Evolutionary conservation across 371 early-diverging fungal genomes (phyloP).

Genomic region (Mucor circinelloides): DNA sequence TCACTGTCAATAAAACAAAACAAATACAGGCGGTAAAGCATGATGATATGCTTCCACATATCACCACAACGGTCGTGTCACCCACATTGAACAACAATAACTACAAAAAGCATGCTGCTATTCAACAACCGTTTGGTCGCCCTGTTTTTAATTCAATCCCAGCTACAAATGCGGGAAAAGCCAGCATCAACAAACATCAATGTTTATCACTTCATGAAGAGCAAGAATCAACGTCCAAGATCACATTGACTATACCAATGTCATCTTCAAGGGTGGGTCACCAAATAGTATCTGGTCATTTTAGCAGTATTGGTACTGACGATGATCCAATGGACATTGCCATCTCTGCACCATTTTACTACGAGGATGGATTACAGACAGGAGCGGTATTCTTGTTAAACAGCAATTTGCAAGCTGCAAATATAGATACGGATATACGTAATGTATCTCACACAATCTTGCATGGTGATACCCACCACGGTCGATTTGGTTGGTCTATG

Average conservation of each 20-base stretch:
- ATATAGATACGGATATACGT: constrained; percentile 30
- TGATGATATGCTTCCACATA: background rate
- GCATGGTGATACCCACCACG: constrained; percentile 33
- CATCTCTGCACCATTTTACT: constrained; percentile 73
- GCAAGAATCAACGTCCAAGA: background rate
- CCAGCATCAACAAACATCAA: background rate
- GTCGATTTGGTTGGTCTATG: constrained; percentile 80
- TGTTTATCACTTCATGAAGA: background rate
- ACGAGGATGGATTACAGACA: constrained; percentile 28
- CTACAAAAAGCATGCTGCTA: background rate
- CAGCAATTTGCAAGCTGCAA: background rate
- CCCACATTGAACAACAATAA: background rate
- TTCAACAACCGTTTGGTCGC: background rate
- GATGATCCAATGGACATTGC: constrained; percentile 52
- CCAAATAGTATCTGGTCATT: constrained; percentile 68
- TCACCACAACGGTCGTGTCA: background rate
- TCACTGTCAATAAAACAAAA: constrained; percentile 8
- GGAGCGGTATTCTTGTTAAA: constrained; percentile 69
- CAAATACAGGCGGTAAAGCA: background rate
- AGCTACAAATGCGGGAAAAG: background rate
- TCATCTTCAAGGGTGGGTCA: constrained; percentile 71
- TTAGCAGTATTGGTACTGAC: constrained; percentile 57
- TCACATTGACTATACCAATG: constrained; percentile 48
- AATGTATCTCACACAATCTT: constrained; percentile 29
- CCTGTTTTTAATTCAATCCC: background rate